A percentile compares a stretch with the other conserved stretches of the same genome.
Conservation (phyloP, 2,329 filamentous ascomycete species). For the Xylariaceae sp. region DNA sequence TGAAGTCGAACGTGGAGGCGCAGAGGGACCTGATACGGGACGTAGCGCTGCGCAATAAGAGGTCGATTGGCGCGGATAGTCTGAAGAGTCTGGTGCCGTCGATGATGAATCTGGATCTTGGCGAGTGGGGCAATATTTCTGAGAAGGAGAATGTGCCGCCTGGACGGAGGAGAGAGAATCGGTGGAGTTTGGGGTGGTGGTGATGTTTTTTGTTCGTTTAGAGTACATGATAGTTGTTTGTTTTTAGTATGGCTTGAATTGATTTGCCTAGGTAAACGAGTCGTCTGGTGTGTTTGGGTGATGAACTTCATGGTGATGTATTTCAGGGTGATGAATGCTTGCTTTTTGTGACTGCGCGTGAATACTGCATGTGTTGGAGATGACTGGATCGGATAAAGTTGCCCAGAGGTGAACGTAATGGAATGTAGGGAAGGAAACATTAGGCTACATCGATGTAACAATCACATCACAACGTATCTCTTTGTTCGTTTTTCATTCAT, state of each 20-base stretch:
- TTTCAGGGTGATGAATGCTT: no score
- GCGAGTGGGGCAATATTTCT: conserved; percentile 7
- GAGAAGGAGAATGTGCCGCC: conserved; percentile 17
- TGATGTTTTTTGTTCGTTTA: conserved; percentile 6
- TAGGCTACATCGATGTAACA: neutral
- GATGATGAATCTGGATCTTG: conserved; percentile 19
- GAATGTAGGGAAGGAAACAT: neutral
- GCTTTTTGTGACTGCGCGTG: neutral
- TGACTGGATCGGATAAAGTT: neutral
- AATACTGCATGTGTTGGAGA: neutral
- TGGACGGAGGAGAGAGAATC: conserved; percentile 21
- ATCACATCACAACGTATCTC: neutral
- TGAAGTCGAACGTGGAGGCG: conserved; percentile 20
- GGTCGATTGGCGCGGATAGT: conserved; percentile 29
- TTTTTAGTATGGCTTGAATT: neutral
- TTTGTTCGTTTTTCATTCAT: neutral
- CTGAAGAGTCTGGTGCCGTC: conserved; percentile 31
- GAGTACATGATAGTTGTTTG: no score
- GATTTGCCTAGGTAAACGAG: neutral
- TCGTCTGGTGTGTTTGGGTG: neutral
- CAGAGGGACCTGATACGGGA: conserved; percentile 25
- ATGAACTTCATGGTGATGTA: no score
- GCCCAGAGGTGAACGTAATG: neutral
- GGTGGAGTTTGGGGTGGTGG: conserved; percentile 31
- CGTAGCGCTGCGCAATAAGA: conserved; percentile 26